phyloP scores from a whole-genome alignment of 2,329 filamentous ascomycete species.

The Cercospora zeae-maydis region DNA sequence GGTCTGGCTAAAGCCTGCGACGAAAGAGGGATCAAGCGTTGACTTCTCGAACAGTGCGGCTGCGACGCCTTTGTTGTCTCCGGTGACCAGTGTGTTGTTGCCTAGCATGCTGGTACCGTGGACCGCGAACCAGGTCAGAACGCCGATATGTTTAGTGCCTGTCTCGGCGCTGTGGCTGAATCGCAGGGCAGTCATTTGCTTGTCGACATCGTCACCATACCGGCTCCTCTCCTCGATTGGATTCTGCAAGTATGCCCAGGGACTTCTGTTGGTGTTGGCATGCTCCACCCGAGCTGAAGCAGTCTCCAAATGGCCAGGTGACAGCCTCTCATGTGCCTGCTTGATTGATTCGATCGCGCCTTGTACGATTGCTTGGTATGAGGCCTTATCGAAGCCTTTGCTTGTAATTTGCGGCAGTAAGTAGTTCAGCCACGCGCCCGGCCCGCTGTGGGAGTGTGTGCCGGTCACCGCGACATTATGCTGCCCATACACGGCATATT shows the following conservation, averaged over 20 bases:
- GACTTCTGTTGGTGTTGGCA: conserved; percentile 84
- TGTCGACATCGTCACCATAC: conserved; percentile 68
- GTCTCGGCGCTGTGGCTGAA: conserved; percentile 63
- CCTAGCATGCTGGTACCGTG: conserved; percentile 88
- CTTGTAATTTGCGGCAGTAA: conserved; percentile 87
- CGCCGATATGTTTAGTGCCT: conserved; percentile 71
- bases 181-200: conserved; percentile 72
- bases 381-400: conserved; percentile 79
- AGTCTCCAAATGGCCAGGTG: conserved; percentile 66
- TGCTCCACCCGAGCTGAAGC: conserved; percentile 67
- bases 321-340: conserved; percentile 69
- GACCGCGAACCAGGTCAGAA: conserved; percentile 87
- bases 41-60: conserved; percentile 75
- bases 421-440: conserved; percentile 92
- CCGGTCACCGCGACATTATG: conserved; percentile 86
- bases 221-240: conserved; percentile 68
- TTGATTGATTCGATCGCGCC: conserved; percentile 78
- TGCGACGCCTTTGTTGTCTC: conserved; percentile 96
- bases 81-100: conserved; percentile 86
- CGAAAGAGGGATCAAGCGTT: conserved; percentile 62
- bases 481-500: conserved; percentile 71
- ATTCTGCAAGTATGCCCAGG: conserved; percentile 84
- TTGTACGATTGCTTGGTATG: conserved; percentile 83
- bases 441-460: conserved; percentile 88
- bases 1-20: conserved; percentile 88